Evolutionary conservation across 208 protist genomes (phyloP).

Genomic region (Acanthamoeba healyi): DNA sequence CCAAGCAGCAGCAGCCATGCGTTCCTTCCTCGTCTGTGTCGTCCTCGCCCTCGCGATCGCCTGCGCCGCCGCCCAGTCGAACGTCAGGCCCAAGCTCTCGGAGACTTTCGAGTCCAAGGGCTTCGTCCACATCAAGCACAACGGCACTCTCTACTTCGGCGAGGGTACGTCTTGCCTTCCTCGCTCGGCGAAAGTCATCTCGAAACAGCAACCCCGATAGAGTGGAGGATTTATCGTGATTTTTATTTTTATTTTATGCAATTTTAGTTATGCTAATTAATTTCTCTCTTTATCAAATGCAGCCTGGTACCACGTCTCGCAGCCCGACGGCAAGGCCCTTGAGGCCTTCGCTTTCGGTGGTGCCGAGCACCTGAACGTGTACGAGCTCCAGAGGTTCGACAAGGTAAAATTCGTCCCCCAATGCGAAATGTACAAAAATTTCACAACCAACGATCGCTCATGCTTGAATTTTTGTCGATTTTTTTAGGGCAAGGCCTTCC

Average conservation of each 20-base stretch:
- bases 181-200: too few relatives aligned
- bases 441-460: too few relatives aligned
- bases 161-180: not conserved
- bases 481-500: not conserved
- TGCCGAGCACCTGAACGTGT: constrained; percentile 10
- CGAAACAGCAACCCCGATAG: too few relatives aligned
- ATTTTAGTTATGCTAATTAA: too few relatives aligned
- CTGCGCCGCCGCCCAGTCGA: not conserved
- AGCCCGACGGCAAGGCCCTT: constrained; percentile 22
- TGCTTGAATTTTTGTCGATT: too few relatives aligned
- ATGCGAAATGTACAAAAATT: not conserved
- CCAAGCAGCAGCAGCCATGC: too few relatives aligned
- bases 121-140: not conserved
- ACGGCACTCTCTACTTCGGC: not conserved
- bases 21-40: not conserved
- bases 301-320: not conserved
- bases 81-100: not conserved
- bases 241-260: too few relatives aligned
- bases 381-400: constrained; percentile 25
- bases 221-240: too few relatives aligned
- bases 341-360: not conserved
- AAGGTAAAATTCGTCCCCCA: constrained; percentile 40
- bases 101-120: constrained; percentile 18
- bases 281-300: not conserved
- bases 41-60: not conserved